Evolutionary conservation across 257 asterid species (phyloP).

Genomic region (Solanum microdontum): DNA sequence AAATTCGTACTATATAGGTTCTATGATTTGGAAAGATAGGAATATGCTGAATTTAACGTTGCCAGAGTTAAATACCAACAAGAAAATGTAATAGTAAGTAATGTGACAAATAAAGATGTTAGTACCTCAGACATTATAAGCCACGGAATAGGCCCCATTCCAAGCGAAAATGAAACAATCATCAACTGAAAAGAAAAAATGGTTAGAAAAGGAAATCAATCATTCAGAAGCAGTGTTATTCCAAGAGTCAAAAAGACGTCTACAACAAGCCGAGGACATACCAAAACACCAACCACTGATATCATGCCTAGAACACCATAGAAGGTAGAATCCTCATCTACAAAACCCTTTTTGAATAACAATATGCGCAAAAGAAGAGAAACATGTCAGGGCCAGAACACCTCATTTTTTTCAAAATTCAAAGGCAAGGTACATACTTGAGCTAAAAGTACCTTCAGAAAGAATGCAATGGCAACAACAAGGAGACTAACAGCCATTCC

Average conservation of each 20-base stretch:
- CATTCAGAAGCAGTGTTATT: neutral
- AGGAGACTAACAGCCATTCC: slow-evolving; percentile 86
- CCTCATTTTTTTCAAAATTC: neutral
- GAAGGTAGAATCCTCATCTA: slow-evolving; percentile 33
- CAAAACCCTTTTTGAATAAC: slow-evolving; percentile 30
- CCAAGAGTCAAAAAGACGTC: neutral
- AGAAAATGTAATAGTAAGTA: neutral
- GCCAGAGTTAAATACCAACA: neutral
- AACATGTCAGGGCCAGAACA: neutral
- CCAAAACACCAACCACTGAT: slow-evolving; percentile 55
- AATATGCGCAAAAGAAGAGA: neutral
- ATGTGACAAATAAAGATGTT: neutral
- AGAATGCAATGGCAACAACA: slow-evolving; percentile 59
- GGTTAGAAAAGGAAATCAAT: neutral
- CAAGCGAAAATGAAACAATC: slow-evolving; percentile 75
- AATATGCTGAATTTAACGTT: neutral
- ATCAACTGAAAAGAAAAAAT: slow-evolving; percentile 31
- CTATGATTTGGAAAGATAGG: neutral
- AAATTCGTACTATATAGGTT: neutral
- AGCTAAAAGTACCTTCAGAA: slow-evolving; percentile 46
- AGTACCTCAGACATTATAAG: slow-evolving; percentile 93
- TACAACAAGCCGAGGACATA: slow-evolving; percentile 10
- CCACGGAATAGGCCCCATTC: slow-evolving; percentile 98
- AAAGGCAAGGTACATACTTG: neutral
- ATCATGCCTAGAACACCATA: slow-evolving; percentile 48